Evolutionary conservation across 2,329 filamentous ascomycete species (phyloP).

Genomic region (Colletotrichum sidae): DNA sequence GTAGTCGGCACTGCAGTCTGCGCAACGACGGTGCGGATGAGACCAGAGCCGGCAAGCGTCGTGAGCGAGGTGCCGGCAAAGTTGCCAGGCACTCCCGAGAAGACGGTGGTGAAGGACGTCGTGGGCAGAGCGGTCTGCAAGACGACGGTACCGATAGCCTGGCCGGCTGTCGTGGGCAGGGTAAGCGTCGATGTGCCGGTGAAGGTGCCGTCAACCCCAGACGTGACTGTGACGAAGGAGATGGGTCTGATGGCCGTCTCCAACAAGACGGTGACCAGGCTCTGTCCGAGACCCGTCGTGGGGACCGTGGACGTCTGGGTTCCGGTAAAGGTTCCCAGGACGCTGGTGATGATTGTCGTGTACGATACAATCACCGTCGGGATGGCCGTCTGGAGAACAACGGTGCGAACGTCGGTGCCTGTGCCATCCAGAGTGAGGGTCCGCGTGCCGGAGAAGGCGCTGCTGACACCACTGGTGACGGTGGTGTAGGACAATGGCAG

Average conservation of each 20-base stretch:
- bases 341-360: constrained; percentile 17
- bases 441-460: constrained; percentile 14
- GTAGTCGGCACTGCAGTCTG: neutral
- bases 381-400: constrained; percentile 13
- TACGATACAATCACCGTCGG: constrained; percentile 23
- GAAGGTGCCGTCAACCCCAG: constrained; percentile 12
- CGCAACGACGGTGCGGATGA: neutral
- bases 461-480: constrained; percentile 12
- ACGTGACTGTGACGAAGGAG: constrained; percentile 18
- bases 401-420: constrained; percentile 13
- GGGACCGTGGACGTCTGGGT: constrained; percentile 11
- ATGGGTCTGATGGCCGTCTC: constrained; percentile 19
- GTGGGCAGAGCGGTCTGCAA: constrained; percentile 13
- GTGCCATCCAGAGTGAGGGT: constrained; percentile 10
- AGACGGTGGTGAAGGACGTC: constrained; percentile 3
- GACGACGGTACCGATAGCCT: constrained; percentile 10
- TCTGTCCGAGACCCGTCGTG: constrained; percentile 16
- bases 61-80: constrained; percentile 3
- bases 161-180: constrained; percentile 1
- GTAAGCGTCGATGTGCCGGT: constrained; percentile 12
- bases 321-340: constrained; percentile 8
- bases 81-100: constrained; percentile 14
- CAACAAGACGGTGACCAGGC: constrained; percentile 17
- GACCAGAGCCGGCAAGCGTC: neutral
- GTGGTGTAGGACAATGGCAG: constrained; percentile 16